Evolutionary conservation across 805 yeast genomes (phyloP), one percentile per base, ranked within the genome.

Genomic region (Metschnikowia henanensis): DNA sequence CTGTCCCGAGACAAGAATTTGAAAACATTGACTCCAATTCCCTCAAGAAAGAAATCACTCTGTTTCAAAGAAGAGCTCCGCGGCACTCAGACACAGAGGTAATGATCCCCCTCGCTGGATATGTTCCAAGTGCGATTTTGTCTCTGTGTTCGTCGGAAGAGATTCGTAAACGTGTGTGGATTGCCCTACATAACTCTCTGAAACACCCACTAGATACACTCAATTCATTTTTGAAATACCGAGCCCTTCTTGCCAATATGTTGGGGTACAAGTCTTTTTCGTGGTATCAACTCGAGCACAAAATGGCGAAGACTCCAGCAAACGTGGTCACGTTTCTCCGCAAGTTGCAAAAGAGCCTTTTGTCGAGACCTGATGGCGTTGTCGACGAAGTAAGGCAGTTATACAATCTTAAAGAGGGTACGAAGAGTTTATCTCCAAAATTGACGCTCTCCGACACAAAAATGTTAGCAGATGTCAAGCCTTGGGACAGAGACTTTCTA

Each of bases 401-500:
- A 26, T 73, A 77, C 21, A 59, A 66, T 22, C 55, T 50, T 31
- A 66, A 64, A 38, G 57, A 50, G 3, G 53, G n/a, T n/a, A n/a
- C 45, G 8, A 19, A 37, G 15, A 30, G 33, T n/a, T 33, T 42
- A 6, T 30, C 53, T 6, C 20, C 31, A 21, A 21, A 21, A n/a
- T n/a, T 20, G 10, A 26, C 30, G 2, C 15, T 36, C 5, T 23
- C 42, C n/a, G 72, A 66, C 44, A 66, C 65, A 15, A 73, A 75
- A 18, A 64, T 80, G 2, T 60, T 77, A 4, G 64, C 64, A 7
- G 61, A 63, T 10, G 73, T 90, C 25, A 77, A 80, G 47, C 97
- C 97, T 1, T 94, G 98, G 98, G 98, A 94, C 62, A 76, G 96
- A 48, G 96, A 90, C 50, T 91, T 77, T 46, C 51, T 77, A 20